Conservation (phyloP, 2,329 filamentous ascomycete genomes). For the Beauveria sp. region DNA sequence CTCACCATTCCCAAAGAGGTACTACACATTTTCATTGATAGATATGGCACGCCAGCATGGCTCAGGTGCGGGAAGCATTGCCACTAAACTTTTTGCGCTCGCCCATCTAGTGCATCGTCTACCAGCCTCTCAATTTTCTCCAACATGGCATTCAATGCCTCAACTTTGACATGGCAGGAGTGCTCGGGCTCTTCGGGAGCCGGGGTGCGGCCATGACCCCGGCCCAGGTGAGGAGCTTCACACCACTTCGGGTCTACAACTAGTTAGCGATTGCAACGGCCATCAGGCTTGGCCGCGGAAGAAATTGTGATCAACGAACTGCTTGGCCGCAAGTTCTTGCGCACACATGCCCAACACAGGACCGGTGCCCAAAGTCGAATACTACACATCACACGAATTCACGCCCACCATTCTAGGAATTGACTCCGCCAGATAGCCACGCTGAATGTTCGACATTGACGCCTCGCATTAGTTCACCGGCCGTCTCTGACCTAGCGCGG, state of each 20-base stretch:
- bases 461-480: constrained; percentile 7
- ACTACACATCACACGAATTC: background rate
- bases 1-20: background rate
- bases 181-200: background rate
- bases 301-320: constrained; percentile 10
- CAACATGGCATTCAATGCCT: background rate
- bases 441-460: constrained; percentile 11
- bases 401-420: background rate
- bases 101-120: background rate
- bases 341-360: background rate
- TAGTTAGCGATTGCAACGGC: background rate
- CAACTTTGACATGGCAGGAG: background rate
- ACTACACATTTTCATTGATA: background rate
- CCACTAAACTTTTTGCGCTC: background rate
- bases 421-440: constrained; percentile 4
- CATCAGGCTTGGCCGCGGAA: background rate
- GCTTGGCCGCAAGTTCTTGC: background rate
- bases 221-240: background rate
- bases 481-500: constrained; percentile 7
- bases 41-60: background rate
- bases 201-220: background rate
- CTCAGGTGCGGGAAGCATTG: background rate
- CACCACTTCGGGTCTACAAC: background rate
- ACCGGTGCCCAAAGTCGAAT: background rate
- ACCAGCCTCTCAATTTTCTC: background rate